Base-by-base conservation (phyloP, 495 filamentous ascomycete genomes). In the Xylaria intraflava region DNA sequence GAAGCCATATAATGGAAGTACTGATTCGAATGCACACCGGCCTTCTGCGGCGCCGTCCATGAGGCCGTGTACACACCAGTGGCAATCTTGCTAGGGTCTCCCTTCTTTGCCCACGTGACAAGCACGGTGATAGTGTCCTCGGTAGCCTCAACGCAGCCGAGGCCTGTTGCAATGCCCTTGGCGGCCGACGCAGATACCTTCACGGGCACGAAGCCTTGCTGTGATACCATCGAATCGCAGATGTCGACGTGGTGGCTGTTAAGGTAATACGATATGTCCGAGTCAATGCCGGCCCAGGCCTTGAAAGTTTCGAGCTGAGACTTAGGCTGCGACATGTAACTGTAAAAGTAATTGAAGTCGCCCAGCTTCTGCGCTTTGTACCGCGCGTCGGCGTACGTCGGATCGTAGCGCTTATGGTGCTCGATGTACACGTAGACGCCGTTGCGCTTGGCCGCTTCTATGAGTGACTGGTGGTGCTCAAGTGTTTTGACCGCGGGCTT, bases 261-360 rank as follows among this genome's bases (percentile, higher is more conserved):
- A 10, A 96, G 79, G 64, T 95, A 96, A 71, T 96, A 96, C 2
- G 83, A 88, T 60, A 96, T 95, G 71, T 96, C 91, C 30, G 83
- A 89, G 61, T 96, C 90, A 47, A 82, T 80, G 43, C 91, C 91
- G 0, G 91, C 91, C 91, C 91, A 96, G 0, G 90, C 88, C 69
- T 90, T 93, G 83, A 96, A 96, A 0, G 91, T 96, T 73, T 94
- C 88, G 6, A 96, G 78, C 71, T 96, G 91, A 17, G 70, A 84
- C 66, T 96, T 96, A 20, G 91, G 91, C 76, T 96, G 91, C 46
- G 82, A 86, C 91, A 96, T 96, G 75, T 96, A 96, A 57, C 81
- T 86, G 75, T 95, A 96, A 71, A 95, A 96, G 77, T 96, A 96
- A 72, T 94, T 95, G 80, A 95, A 95, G 68, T 95, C 87, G 45